Conservation (phyloP, 192 early-diverging fungal genomes). For the Coemansia aciculifera region DNA sequence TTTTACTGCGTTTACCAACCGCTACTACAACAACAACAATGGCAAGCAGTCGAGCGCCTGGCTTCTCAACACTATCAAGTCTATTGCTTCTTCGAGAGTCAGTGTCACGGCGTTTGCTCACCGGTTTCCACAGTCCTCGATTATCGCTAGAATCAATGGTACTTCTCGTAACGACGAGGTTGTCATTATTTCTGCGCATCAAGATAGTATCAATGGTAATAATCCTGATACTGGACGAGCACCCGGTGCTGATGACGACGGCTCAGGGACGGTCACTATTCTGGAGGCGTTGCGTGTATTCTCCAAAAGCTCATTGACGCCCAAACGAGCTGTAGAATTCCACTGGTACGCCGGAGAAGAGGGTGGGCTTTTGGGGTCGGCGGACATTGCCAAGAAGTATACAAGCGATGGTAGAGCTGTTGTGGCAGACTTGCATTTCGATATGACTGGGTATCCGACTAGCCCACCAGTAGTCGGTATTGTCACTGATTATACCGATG, state of each 20-base stretch:
- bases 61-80: slow-evolving; percentile 57
- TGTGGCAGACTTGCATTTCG: slow-evolving; percentile 80
- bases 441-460: slow-evolving; percentile 88
- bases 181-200: slow-evolving; percentile 85
- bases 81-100: neutral
- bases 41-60: slow-evolving; percentile 64
- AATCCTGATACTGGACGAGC: slow-evolving; percentile 65
- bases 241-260: slow-evolving; percentile 83
- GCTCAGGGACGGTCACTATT: slow-evolving; percentile 80
- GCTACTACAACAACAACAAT: slow-evolving; percentile 75
- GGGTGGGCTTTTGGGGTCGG: slow-evolving; percentile 83
- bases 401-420: slow-evolving; percentile 46
- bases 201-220: slow-evolving; percentile 79
- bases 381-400: slow-evolving; percentile 73
- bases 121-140: slow-evolving; percentile 23
- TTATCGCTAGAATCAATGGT: slow-evolving; percentile 22
- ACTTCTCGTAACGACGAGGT: slow-evolving; percentile 45
- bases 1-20: slow-evolving; percentile 75
- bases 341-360: slow-evolving; percentile 92
- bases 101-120: slow-evolving; percentile 11
- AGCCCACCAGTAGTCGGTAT: slow-evolving; percentile 70
- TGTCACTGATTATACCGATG: slow-evolving; percentile 76
- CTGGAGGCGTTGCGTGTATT: slow-evolving; percentile 76
- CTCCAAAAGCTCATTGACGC: slow-evolving; percentile 61
- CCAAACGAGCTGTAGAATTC: slow-evolving; percentile 79